phyloP scores from a whole-genome alignment of 2,329 filamentous ascomycete species.

The Hypoxylon sp. region DNA sequence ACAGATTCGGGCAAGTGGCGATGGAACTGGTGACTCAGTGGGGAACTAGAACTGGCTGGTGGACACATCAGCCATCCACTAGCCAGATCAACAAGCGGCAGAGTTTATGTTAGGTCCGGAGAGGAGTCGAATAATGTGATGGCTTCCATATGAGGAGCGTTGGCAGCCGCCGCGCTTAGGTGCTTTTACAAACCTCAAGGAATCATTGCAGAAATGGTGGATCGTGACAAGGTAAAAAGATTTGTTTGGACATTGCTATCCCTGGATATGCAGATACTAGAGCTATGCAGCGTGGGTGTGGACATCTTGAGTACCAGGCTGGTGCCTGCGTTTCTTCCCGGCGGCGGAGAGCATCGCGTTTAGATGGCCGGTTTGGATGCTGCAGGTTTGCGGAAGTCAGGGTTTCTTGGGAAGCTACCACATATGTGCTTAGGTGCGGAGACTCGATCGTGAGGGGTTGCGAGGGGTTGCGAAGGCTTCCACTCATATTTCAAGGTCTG shows the following conservation, averaged over 20 bases:
- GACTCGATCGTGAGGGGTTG: constrained; percentile 41
- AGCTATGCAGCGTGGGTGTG: constrained; percentile 31
- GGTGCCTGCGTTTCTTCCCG: constrained; percentile 36
- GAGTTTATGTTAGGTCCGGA: constrained; percentile 32
- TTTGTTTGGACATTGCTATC: constrained; percentile 32
- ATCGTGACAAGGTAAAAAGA: constrained; percentile 28
- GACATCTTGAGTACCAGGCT: constrained; percentile 27
- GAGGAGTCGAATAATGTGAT: constrained; percentile 32
- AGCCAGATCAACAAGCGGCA: constrained; percentile 35
- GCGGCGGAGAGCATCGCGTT: constrained; percentile 25
- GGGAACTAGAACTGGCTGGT: constrained; percentile 33
- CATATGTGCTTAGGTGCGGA: constrained; percentile 39
- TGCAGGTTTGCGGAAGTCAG: constrained; percentile 36
- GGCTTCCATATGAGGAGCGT: constrained; percentile 27
- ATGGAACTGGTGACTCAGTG: constrained; percentile 36
- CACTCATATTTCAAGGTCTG: constrained; percentile 32
- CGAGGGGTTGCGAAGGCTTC: constrained; percentile 31
- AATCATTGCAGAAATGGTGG: constrained; percentile 31
- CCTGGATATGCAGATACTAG: constrained; percentile 31
- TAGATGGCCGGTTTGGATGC: constrained; percentile 34
- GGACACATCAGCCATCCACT: constrained; percentile 36
- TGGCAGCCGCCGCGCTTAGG: constrained; percentile 29
- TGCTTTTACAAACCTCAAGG: constrained; percentile 26
- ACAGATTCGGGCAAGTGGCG: constrained; percentile 38
- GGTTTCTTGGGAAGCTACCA: constrained; percentile 36